Evolutionary conservation across 306 rosid species (phyloP).

Genomic region (Clitoria ternatea): DNA sequence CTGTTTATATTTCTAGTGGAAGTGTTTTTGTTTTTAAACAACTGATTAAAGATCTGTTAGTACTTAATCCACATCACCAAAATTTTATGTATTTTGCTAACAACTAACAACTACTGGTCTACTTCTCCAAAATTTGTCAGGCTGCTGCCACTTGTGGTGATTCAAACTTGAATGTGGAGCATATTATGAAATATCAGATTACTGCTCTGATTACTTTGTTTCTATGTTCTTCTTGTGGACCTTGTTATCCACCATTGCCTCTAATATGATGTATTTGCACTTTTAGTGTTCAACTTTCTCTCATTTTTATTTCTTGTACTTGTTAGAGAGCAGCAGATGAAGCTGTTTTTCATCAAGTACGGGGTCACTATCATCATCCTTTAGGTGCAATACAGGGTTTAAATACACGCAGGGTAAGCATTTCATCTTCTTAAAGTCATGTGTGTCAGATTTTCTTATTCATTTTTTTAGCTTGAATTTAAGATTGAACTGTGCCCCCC

Average conservation of each 20-base stretch:
- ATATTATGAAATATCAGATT: neutral
- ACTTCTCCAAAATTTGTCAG: constrained; percentile 1
- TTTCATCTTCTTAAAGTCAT: constrained; percentile 24
- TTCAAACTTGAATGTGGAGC: constrained; percentile 3
- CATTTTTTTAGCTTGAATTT: constrained; percentile 13
- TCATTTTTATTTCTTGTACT: constrained; percentile 24
- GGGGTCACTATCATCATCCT: constrained; percentile 82
- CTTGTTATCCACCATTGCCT: neutral
- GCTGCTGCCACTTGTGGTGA: neutral
- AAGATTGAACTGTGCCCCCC: neutral
- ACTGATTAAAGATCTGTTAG: neutral
- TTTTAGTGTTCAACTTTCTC: constrained; percentile 10
- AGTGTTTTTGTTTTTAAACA: constrained; percentile 20
- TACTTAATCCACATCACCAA: neutral
- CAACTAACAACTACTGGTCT: too few species aligned
- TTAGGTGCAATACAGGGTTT: constrained; percentile 54
- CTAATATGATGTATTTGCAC: neutral
- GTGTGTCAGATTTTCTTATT: constrained; percentile 4
- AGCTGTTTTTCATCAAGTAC: constrained; percentile 56
- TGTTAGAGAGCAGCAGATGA: constrained; percentile 73
- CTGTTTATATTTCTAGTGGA: neutral
- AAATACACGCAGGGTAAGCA: constrained; percentile 59
- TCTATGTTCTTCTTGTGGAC: neutral
- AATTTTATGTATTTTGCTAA: neutral
- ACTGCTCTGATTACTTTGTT: constrained; percentile 1